A percentile compares a stretch with the other conserved stretches of the same genome.
These are phyloP conservation scores for Tetrahymena elliotti DNA, from an alignment of 73 alveolate species.

Conservation along the genomic window DNA sequence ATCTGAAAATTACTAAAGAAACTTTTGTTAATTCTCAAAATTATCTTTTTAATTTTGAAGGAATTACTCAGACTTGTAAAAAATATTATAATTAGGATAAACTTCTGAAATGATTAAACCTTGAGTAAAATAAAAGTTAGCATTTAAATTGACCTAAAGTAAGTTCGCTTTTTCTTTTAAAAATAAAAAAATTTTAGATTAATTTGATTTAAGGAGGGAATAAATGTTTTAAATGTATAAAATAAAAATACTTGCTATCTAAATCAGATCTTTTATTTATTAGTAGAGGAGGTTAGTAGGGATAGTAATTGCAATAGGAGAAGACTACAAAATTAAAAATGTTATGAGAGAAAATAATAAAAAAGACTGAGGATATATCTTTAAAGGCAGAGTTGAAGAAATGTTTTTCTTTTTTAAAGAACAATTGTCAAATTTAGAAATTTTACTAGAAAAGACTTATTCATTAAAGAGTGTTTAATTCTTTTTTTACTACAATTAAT, in stretches of 20 bases:
- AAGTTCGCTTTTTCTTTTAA: background rate
- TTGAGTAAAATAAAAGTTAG: background rate
- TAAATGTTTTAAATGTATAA: background rate
- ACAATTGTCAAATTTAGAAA: background rate
- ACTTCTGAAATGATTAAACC: background rate
- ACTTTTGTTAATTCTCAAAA: background rate
- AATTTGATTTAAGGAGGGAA: background rate
- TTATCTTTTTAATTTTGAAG: background rate
- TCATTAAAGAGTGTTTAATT: background rate
- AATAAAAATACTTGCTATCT: background rate
- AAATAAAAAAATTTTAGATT: background rate
- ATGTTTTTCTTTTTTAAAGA: background rate
- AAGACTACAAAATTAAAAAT: background rate
- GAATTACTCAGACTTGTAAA: background rate
- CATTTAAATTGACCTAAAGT: background rate
- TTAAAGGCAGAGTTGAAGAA: background rate
- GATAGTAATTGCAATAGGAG: background rate
- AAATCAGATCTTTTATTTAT: background rate
- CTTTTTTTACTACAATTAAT: too few species aligned
- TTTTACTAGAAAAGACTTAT: background rate
- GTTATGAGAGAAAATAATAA: background rate
- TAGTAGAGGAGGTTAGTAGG: background rate
- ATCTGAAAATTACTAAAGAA: background rate
- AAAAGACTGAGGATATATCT: background rate
- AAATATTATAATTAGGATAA: background rate